Percentiles rank a stretch among this genome's conserved stretches.
These are phyloP conservation scores for Fusarium armeniacum DNA, from an alignment of 2,329 filamentous ascomycete species.

Conservation along the genomic window DNA sequence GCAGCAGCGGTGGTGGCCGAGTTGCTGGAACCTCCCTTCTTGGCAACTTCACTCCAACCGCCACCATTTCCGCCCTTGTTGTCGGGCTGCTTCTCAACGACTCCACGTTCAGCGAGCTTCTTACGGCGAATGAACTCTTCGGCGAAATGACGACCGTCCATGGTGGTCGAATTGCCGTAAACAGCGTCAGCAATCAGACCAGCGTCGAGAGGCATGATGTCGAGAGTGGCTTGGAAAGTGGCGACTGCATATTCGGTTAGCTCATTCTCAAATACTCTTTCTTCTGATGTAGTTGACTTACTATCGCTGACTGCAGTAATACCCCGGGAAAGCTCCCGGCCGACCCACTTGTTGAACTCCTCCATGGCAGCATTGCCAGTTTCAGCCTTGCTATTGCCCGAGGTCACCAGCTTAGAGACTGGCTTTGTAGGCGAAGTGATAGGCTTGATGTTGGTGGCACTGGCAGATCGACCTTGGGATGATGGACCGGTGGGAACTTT, in stretches of 20 bases:
- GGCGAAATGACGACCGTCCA: slow-evolving; percentile 93
- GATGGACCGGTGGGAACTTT: slow-evolving; percentile 77
- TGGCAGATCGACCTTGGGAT: slow-evolving; percentile 62
- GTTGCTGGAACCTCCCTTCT: slow-evolving; percentile 76
- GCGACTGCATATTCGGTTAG: slow-evolving; percentile 72
- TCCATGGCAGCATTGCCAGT: slow-evolving; percentile 74
- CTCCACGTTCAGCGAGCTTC: slow-evolving; percentile 91
- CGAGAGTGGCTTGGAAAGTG: slow-evolving; percentile 81
- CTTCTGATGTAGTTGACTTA: slow-evolving; percentile 55
- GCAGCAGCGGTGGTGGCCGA: slow-evolving; percentile 39
- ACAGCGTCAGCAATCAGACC: slow-evolving; percentile 91
- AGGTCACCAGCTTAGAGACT: slow-evolving; percentile 63
- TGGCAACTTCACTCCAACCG: slow-evolving; percentile 97
- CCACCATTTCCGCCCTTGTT: slow-evolving; percentile 66
- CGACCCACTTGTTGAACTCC: slow-evolving; percentile 95
- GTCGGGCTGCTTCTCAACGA: slow-evolving; percentile 79
- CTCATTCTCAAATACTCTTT: neutral
- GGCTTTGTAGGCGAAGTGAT: slow-evolving; percentile 65
- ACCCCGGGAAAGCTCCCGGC: slow-evolving; percentile 82
- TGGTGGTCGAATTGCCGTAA: slow-evolving; percentile 86
- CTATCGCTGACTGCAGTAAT: slow-evolving; percentile 68
- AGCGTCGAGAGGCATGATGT: slow-evolving; percentile 80
- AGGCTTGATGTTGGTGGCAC: slow-evolving; percentile 60
- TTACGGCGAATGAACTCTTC: slow-evolving; percentile 95
- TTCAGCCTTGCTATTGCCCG: slow-evolving; percentile 58